Percentiles rank a stretch among this genome's conserved stretches.
Conservation (phyloP, 371 early-diverging fungal species). For the Conidiobolus incongruus region DNA sequence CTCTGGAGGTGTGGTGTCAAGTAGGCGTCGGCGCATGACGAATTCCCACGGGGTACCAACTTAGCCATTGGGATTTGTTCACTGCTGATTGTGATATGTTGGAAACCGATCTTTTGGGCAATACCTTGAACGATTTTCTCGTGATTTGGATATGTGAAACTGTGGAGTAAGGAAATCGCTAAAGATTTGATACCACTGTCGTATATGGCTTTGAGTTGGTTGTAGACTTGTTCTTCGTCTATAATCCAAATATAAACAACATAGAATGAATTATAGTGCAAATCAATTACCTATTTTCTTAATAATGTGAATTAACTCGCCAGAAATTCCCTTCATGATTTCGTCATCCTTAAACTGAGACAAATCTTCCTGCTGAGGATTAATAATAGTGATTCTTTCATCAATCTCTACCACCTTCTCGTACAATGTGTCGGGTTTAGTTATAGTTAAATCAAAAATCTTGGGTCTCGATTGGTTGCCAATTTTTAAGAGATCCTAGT, state of each 20-base stretch:
- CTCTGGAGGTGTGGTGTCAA: constrained; percentile 74
- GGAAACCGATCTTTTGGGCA: constrained; percentile 55
- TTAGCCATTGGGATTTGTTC: constrained; percentile 81
- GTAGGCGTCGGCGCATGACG: constrained; percentile 81
- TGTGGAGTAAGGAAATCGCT: constrained; percentile 78
- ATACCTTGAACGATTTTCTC: constrained; percentile 45
- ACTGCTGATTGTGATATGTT: constrained; percentile 63
- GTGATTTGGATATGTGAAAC: constrained; percentile 24
- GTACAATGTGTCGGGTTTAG: constrained; percentile 66
- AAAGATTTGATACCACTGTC: constrained; percentile 58
- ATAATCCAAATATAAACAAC: not conserved
- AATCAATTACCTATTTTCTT: constrained; percentile 28
- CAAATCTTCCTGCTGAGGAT: not conserved
- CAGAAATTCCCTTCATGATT: constrained; percentile 53
- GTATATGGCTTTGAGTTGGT: constrained; percentile 29
- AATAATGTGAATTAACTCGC: constrained; percentile 57
- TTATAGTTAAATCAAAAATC: constrained; percentile 79
- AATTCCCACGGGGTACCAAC: constrained; percentile 78
- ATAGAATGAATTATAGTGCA: not conserved
- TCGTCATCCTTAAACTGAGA: constrained; percentile 11
- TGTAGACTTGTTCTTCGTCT: constrained; percentile 23
- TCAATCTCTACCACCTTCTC: constrained; percentile 67
- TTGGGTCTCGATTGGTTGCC: constrained; percentile 79
- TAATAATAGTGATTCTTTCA: constrained; percentile 27
- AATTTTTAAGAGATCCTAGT: constrained; percentile 28